Conservation (phyloP, 139 green algal genomes). For the Chlamydomonas incerta region DNA sequence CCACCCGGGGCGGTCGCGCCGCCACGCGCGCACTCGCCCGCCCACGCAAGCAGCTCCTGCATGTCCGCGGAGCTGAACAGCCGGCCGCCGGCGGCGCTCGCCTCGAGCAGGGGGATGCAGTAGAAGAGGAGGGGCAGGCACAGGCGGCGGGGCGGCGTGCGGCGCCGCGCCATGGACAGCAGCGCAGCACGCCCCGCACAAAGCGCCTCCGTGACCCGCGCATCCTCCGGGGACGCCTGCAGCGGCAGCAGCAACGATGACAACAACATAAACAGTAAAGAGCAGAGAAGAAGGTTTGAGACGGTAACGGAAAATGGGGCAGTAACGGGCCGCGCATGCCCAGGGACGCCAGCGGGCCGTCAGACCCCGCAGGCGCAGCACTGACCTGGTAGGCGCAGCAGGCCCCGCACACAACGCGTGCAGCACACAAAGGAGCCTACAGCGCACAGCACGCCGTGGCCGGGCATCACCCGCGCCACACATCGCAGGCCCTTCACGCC, state of each 20-base stretch:
- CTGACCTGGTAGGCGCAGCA: too few species aligned
- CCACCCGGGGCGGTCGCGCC: not conserved
- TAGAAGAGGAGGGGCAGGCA: conserved; percentile 51
- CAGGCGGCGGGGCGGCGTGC: conserved; percentile 21
- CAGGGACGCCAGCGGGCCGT: too few species aligned
- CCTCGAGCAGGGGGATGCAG: conserved; percentile 43
- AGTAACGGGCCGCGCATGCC: too few species aligned
- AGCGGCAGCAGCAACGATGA: not conserved
- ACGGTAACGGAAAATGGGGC: too few species aligned
- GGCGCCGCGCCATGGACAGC: conserved; percentile 25
- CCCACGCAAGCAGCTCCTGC: conserved; percentile 30
- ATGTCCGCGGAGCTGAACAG: conserved; percentile 18
- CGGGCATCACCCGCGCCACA: too few species aligned
- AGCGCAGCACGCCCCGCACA: conserved; percentile 14
- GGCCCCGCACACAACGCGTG: too few species aligned
- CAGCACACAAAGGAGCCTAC: too few species aligned
- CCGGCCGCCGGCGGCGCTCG: not conserved
- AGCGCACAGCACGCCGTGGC: too few species aligned
- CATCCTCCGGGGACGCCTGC: not conserved
- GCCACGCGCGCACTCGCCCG: conserved; percentile 1
- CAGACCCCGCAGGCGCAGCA: too few species aligned
- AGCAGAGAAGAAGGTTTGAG: too few species aligned
- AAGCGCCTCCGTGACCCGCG: not conserved
- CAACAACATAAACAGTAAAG: too few species aligned
- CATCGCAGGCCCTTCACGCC: too few species aligned